phyloP scores from a whole-genome alignment of 352 stramenopile genomes.

The Peronospora farinosa region DNA sequence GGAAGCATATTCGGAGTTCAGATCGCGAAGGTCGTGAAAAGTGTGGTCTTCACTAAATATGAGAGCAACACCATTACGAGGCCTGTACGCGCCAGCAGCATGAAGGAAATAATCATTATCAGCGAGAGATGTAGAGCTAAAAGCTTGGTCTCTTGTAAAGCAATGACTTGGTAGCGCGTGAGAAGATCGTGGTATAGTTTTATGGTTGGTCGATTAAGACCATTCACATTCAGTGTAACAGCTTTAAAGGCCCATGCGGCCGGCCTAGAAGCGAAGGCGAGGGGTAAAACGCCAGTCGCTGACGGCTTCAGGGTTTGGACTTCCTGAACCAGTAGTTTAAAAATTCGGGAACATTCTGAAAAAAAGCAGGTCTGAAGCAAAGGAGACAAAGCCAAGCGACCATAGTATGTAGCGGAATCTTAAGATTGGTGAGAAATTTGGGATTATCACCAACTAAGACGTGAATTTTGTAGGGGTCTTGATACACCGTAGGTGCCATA shows the following conservation, averaged over 20 bases:
- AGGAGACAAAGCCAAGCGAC: not conserved
- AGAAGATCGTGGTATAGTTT: no score
- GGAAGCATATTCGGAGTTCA: no score
- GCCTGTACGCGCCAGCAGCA: no score
- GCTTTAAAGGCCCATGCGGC: not conserved
- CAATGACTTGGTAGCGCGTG: no score
- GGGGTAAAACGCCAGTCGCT: not conserved
- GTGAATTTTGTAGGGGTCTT: not conserved
- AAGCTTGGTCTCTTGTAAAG: no score
- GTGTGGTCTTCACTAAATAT: no score
- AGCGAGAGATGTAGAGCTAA: no score
- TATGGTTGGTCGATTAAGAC: no score
- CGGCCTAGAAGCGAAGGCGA: not conserved
- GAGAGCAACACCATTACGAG: no score
- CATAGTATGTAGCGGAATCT: not conserved
- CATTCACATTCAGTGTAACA: no score
- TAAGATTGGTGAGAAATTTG: not conserved
- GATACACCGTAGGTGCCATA: constrained; percentile 3
- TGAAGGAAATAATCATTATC: no score
- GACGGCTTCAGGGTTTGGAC: not conserved
- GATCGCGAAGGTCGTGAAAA: no score
- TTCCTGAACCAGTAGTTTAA: not conserved
- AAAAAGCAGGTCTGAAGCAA: not conserved
- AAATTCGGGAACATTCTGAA: not conserved
- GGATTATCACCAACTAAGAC: not conserved